Percentiles rank a stretch among this genome's conserved stretches.
phyloP scores from a whole-genome alignment of 148 eudicot species.

The Camellia sinensis region DNA sequence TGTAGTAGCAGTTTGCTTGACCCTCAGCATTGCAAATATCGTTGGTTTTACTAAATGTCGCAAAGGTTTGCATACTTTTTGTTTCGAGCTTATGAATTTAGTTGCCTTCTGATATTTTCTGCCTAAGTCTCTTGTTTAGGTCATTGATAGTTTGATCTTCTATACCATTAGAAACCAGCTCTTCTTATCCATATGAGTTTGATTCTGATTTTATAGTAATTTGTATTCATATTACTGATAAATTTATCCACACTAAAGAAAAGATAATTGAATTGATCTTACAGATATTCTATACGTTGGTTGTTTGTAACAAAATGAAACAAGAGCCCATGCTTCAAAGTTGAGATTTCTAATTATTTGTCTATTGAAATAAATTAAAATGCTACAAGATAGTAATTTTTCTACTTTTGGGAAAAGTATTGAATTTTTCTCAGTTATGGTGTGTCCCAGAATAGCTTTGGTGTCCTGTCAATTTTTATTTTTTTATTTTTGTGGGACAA shows the following conservation, averaged over 20 bases:
- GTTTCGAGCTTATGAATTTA: background rate
- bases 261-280: background rate
- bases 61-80: conserved; percentile 53
- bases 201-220: background rate
- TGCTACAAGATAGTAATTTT: background rate
- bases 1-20: conserved; percentile 91
- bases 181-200: background rate
- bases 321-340: background rate
- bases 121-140: background rate
- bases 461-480: too few species aligned
- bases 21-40: conserved; percentile 87
- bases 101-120: conserved; percentile 8
- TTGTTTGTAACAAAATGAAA: background rate
- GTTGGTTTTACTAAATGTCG: conserved; percentile 95
- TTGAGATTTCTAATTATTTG: background rate
- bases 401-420: too few species aligned
- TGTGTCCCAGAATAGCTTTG: too few species aligned
- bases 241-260: background rate
- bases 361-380: background rate
- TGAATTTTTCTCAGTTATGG: too few species aligned
- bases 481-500: background rate
- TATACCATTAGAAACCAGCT: background rate
- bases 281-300: background rate
- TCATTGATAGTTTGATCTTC: background rate
- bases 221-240: background rate